These are phyloP conservation scores for Hemisphaericaspora lyxosophila DNA, from an alignment of 1,139 yeast genomes.

Conservation along the genomic window DNA sequence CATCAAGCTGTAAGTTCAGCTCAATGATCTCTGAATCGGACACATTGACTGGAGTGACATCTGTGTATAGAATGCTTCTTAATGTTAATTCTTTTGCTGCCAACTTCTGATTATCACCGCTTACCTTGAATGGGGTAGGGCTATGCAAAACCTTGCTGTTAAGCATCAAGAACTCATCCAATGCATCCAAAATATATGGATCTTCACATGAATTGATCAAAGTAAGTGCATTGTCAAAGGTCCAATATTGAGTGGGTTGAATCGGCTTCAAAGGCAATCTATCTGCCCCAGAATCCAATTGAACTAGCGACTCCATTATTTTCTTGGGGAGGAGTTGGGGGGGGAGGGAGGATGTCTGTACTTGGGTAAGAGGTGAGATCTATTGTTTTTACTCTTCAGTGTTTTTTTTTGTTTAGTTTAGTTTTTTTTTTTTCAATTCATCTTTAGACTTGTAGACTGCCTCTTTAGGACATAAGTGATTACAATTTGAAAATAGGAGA, in stretches of 20 bases:
- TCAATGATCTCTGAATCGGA: slow-evolving; percentile 43
- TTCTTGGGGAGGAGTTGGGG: no score
- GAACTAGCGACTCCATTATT: slow-evolving; percentile 1
- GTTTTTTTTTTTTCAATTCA: neutral
- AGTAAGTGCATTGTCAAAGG: slow-evolving; percentile 42
- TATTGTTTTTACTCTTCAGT: no score
- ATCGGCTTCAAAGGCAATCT: slow-evolving; percentile 28
- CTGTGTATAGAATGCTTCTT: slow-evolving; percentile 40
- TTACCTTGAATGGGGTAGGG: slow-evolving; percentile 34
- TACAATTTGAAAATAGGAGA: neutral
- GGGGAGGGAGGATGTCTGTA: no score
- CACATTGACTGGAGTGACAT: slow-evolving; percentile 29
- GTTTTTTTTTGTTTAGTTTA: neutral
- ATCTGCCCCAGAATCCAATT: slow-evolving; percentile 4
- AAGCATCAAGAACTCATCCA: slow-evolving; percentile 45
- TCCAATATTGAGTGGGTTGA: slow-evolving; percentile 44
- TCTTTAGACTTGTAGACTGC: slow-evolving; percentile 6
- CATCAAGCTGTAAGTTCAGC: slow-evolving; percentile 28
- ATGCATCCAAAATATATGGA: slow-evolving; percentile 36
- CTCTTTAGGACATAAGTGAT: slow-evolving; percentile 5
- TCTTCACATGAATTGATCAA: slow-evolving; percentile 33
- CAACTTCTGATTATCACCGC: slow-evolving; percentile 3
- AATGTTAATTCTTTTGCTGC: slow-evolving; percentile 31
- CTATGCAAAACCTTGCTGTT: slow-evolving; percentile 32
- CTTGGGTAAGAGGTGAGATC: no score